These are phyloP conservation scores for Lolium perenne DNA, from an alignment of 176 grass and related monocot species.

Conservation along the genomic window DNA sequence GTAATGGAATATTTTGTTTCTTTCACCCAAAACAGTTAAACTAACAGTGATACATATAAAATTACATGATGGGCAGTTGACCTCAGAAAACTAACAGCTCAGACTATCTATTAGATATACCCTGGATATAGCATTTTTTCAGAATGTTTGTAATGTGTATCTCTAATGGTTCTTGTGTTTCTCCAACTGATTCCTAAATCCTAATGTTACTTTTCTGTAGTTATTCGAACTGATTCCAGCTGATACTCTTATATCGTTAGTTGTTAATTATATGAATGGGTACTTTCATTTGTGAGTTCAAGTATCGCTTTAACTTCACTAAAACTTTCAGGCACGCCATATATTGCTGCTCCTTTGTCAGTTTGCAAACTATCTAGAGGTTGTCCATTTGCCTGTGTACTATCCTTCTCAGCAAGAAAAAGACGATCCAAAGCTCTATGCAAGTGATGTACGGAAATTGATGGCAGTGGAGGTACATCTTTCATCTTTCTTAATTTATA, in stretches of 20 bases:
- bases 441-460: slow-evolving; percentile 78
- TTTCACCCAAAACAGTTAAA: neutral
- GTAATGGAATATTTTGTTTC: neutral
- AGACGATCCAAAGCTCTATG: slow-evolving; percentile 82
- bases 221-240: slow-evolving; percentile 4
- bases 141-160: neutral
- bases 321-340: slow-evolving; percentile 72
- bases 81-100: neutral
- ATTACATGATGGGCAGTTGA: neutral
- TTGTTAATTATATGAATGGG: neutral
- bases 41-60: neutral
- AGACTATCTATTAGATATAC: neutral
- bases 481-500: neutral
- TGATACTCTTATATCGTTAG: neutral
- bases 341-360: slow-evolving; percentile 92
- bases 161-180: neutral
- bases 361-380: slow-evolving; percentile 86
- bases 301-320: neutral
- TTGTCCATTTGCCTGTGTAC: slow-evolving; percentile 82
- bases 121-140: too few relatives aligned
- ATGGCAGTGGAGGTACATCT: slow-evolving; percentile 82
- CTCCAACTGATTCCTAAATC: neutral
- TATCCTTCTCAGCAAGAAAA: slow-evolving; percentile 91
- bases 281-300: slow-evolving; percentile 12
- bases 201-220: neutral